Evolutionary conservation across 371 early-diverging fungal species (phyloP), one percentile per base, ranked within the genome.

Genomic region (Rhizopus arrhizus): DNA sequence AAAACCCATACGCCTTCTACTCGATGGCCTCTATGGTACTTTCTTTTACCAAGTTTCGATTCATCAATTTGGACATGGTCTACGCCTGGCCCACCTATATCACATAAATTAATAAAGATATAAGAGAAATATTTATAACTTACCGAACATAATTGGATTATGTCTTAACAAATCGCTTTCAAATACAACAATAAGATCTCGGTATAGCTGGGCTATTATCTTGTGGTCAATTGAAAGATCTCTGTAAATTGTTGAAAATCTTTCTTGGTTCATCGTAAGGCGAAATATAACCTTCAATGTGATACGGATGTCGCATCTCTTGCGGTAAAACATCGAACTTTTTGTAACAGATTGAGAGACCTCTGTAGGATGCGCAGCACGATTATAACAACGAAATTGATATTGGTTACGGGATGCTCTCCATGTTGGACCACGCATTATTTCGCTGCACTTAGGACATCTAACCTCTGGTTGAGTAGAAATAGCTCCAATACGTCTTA

Each of bases 1-100:
- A 62, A 16, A 1, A 62, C 56, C 50, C 62, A 62, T 1, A 55
- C 42, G 51, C 62, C 56, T 34, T 62, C 56, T 3, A 50, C 56
- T 4, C 43, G 50, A 43, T 50, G 42, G 9, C 56, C 62, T 0
- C 51, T 7, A 28, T 56, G 28, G 41, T 56, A 29, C 41, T 61
- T 61, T 3, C 55, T 11, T 29, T 61, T 61, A 6, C 55, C 59
- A 42, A 59, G 40, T 11, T 60, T 60, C 2, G 60, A 60, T 4
- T 60, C 53, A 34, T 60, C 52, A 13, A 53, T 53, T 15, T 60
- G 29, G 29, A 47, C 34, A 48, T 57, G 40, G 38, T 48, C 43
- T n/a, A 43, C 43, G 4, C 43, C 43, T 11, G 15, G 43, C 15
- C 43, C 15, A 43, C 43, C n/a, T n/a, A 43, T 3, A 43, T 11